A percentile compares a stretch with the other conserved stretches of the same genome.
phyloP scores from a whole-genome alignment of 1,284 basidiomycete genomes.

The Trametes sp. region DNA sequence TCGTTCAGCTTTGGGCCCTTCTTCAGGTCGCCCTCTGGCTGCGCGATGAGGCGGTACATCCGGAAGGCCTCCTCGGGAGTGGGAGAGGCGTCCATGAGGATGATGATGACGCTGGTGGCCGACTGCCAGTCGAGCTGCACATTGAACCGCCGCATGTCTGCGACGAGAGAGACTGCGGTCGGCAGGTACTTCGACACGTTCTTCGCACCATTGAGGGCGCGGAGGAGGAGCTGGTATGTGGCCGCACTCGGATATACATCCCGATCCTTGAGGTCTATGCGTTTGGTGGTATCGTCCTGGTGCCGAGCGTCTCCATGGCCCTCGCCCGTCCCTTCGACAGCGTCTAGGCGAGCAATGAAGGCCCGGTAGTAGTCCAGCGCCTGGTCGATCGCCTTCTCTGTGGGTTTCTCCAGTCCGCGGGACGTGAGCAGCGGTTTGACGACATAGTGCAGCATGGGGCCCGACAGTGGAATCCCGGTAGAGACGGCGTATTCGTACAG shows the following conservation, averaged over 20 bases:
- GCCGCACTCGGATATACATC: constrained; percentile 34
- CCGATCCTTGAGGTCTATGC: background rate
- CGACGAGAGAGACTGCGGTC: constrained; percentile 58
- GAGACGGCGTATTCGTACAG: constrained; percentile 56
- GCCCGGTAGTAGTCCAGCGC: constrained; percentile 61
- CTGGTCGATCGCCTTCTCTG: constrained; percentile 51
- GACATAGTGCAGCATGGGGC: constrained; percentile 53
- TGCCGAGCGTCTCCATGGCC: background rate
- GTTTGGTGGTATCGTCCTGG: background rate
- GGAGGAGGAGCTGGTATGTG: constrained; percentile 65
- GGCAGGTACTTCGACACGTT: constrained; percentile 53
- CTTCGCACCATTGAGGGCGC: constrained; percentile 55
- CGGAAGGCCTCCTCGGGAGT: constrained; percentile 66
- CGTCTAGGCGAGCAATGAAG: constrained; percentile 39
- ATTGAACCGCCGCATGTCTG: constrained; percentile 53
- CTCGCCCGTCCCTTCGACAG: constrained; percentile 19
- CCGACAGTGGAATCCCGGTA: constrained; percentile 53
- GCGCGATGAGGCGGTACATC: constrained; percentile 58
- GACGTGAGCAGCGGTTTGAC: constrained; percentile 60
- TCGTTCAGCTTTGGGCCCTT: constrained; percentile 54
- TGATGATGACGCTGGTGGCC: constrained; percentile 60
- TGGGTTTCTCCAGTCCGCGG: constrained; percentile 43
- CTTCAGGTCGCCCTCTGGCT: constrained; percentile 37
- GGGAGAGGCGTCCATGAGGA: constrained; percentile 64
- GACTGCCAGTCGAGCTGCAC: constrained; percentile 48